Base-by-base conservation (phyloP, 2,329 filamentous ascomycete species). In the Aureobasidium leucospermi region DNA sequence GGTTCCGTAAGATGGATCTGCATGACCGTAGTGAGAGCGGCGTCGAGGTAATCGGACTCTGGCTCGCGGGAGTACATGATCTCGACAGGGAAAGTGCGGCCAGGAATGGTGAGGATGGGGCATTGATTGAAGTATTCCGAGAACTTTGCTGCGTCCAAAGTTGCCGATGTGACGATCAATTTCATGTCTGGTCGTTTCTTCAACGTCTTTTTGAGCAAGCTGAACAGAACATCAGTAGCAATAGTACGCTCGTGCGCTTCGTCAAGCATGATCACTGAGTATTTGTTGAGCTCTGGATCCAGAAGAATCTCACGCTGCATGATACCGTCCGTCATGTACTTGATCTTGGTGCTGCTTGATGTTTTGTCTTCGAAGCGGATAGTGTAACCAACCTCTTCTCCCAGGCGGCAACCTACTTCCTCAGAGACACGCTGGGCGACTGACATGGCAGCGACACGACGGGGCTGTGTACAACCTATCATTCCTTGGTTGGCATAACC, bases 291-390 rank as follows among this genome's bases (percentile, higher is more conserved):
- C 67, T 96, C 88, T 0, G 92, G 89, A 71, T 99, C 94, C 65
- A 96, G 82, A 55, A 99, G 81, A 70, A 96, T 91, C 76, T 99
- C 94, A 77, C 94, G 84, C 75, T 96, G 86, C 71, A 99, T 83
- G 89, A 97, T 97, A 74, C 94, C 94, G 68, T 99, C 94, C 15
- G 94, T 99, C 93, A 99, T 96, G 77, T 99, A 99, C 77, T 99
- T 99, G 78, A 99, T 96, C 69, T 87, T 90, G 1, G 94, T 99
- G 16, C 86, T 82, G 1, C 90, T 85, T 64, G 87, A 89, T 0
- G 93, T 96, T 71, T 87, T 89, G 75, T 99, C 94, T 70, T 99
- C 94, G 70, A 99, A 99, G 71, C 94, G 90, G 70, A 99, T 96
- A 7, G 89, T 96, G 72, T 99, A 99, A 58, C 94, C 94, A 63